Conservation (phyloP, 2,329 filamentous ascomycete species). For the Amylocarpus encephaloides region DNA sequence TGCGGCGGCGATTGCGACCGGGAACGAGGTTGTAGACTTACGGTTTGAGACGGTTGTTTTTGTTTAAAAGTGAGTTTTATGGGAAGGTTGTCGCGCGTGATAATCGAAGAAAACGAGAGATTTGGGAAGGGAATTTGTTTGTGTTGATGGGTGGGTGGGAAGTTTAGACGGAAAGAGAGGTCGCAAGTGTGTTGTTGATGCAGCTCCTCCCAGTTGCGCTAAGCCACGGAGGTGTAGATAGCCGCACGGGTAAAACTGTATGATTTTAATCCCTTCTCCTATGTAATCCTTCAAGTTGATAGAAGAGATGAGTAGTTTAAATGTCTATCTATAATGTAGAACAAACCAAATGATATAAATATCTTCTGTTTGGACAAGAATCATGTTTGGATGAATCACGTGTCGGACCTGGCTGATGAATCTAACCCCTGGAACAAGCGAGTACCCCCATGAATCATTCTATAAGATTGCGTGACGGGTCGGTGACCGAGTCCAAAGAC, state of each 20-base stretch:
- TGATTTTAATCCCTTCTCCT: constrained; percentile 9
- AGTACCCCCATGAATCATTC: too few relatives aligned
- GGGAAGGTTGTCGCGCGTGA: constrained; percentile 14
- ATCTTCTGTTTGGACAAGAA: too few relatives aligned
- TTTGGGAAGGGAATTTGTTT: constrained; percentile 11
- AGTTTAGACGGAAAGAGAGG: constrained; percentile 12
- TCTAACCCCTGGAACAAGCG: too few relatives aligned
- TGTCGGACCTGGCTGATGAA: too few relatives aligned
- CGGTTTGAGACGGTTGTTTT: constrained; percentile 10
- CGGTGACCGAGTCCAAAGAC: too few relatives aligned
- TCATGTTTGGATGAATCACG: too few relatives aligned
- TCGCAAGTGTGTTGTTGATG: constrained; percentile 21
- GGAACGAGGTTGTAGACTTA: constrained; percentile 22
- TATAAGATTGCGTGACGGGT: too few relatives aligned
- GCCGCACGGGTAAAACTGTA: constrained; percentile 19
- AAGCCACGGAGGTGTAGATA: constrained; percentile 11
- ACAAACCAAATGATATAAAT: too few relatives aligned
- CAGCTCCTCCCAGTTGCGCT: constrained; percentile 12
- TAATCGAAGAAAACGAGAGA: constrained; percentile 5
- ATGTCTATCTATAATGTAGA: background rate
- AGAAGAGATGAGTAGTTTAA: background rate
- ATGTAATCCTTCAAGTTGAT: constrained; percentile 4
- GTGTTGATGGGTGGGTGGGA: constrained; percentile 19
- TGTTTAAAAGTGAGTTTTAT: background rate
- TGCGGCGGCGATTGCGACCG: constrained; percentile 15